These are phyloP conservation scores for Bauhinia variegata DNA, from an alignment of 306 rosid genomes.

Conservation along the genomic window DNA sequence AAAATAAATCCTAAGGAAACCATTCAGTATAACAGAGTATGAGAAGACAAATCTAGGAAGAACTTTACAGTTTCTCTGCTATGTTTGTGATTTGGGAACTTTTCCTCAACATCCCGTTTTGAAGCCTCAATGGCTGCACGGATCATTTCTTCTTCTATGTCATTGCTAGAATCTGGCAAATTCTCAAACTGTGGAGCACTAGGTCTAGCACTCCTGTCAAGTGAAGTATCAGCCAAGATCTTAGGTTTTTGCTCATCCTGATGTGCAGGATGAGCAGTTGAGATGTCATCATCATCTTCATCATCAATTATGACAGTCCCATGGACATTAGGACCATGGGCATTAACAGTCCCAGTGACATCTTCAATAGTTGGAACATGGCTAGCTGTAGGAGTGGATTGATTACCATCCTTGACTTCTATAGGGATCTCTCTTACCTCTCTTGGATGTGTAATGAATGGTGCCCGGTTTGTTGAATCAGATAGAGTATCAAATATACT, in stretches of 20 bases:
- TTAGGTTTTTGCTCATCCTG: conserved; percentile 38
- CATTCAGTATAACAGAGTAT: conserved; percentile 31
- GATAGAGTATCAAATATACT: conserved; percentile 43
- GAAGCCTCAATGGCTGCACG: conserved; percentile 98
- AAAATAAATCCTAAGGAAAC: conserved; percentile 39
- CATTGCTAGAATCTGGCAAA: conserved; percentile 64
- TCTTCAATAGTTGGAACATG: conserved; percentile 66
- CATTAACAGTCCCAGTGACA: conserved; percentile 60
- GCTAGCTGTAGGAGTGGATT: conserved; percentile 55
- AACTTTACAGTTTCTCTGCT: conserved; percentile 56
- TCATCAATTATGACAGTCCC: conserved; percentile 62
- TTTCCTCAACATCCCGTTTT: conserved; percentile 65
- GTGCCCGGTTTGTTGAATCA: conserved; percentile 46
- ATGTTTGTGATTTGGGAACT: conserved; percentile 45
- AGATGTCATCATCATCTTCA: conserved; percentile 51
- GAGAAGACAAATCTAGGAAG: conserved; percentile 35
- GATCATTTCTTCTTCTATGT: conserved; percentile 94
- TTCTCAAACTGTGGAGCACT: conserved; percentile 61
- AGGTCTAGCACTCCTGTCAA: conserved; percentile 40
- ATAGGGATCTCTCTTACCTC: conserved; percentile 84
- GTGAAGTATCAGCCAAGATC: conserved; percentile 50
- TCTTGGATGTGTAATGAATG: conserved; percentile 73
- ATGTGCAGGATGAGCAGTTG: conserved; percentile 42
- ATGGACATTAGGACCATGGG: conserved; percentile 51
- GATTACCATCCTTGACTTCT: conserved; percentile 72